Base-by-base conservation (phyloP, 2,329 filamentous ascomycete genomes). In the Arthrinium puccinioides region DNA sequence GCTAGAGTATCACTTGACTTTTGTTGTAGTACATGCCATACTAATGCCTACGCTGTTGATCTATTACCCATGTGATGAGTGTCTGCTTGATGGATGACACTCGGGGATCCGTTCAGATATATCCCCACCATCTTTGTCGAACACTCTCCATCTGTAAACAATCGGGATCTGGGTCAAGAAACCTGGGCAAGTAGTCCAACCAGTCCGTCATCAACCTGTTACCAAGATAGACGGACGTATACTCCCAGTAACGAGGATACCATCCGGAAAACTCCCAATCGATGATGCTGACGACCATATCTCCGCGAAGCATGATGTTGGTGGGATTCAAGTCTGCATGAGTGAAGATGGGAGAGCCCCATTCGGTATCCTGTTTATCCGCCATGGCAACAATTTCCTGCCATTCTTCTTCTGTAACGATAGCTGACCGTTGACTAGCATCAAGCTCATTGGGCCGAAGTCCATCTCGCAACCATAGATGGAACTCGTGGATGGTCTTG, bases 301-400 rank as follows among this genome's bases (percentile, higher is more conserved):
- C 59, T 6, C 54, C 61, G 6, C 50, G 49, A 29, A 61, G 49
- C 8, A 72, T 41, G 30, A 72, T 64, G 41, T 72, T 71, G 18
- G 49, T 46, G 15, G 56, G 56, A 42, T 59, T 63, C 7, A 73
- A 46, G 41, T 72, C 67, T 6, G 56, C 61, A 49, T 73, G 69
- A 11, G 66, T 69, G 24, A 26, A 26, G n/a, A 26, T 26, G 9
- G 24, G 24, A 9, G 24, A 14, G n/a, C 9, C 9, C 24, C 24
- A 26, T 26, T 9, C 9, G 24, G 9, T 14, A 26, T 26, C 24
- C 14, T 26, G 24, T 14, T 14, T 9, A 14, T 14, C 14, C 24
- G n/a, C 14, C 24, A 26, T 26, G 24, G 9, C 24, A 9, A 9
- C 9, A 45, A 74, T 15, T 2, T 26, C 10, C 26, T 24, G 31